Evolutionary conservation across 1,139 yeast species (phyloP).

Genomic region (Pneumocystis jirovecii): DNA sequence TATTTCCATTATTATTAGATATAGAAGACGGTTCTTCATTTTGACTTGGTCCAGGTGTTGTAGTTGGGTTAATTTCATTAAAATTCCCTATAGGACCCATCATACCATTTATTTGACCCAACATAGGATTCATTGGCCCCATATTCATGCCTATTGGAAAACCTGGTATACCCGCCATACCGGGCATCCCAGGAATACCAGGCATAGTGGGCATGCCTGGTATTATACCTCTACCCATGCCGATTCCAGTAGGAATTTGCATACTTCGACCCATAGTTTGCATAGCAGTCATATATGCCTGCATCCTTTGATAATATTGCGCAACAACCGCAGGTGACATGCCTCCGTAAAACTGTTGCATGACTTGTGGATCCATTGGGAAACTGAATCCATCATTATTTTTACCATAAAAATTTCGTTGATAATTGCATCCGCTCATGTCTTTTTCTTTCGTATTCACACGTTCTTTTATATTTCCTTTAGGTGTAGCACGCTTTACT

Average conservation of each 20-base stretch:
- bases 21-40: conserved; percentile 6
- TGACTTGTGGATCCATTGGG: conserved; percentile 7
- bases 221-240: conserved; percentile 2
- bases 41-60: neutral
- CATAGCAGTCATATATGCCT: conserved; percentile 55
- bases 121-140: conserved; percentile 28
- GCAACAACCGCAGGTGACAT: conserved; percentile 76
- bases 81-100: conserved; percentile 4
- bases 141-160: conserved; percentile 7
- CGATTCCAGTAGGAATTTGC: conserved; percentile 26
- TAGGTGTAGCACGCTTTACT: conserved; percentile 95
- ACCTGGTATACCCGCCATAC: neutral
- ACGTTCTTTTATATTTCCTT: conserved; percentile 30
- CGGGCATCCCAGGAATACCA: conserved; percentile 11
- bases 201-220: neutral
- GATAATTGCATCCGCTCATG: conserved; percentile 8
- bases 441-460: neutral
- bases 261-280: conserved; percentile 26
- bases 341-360: conserved; percentile 31
- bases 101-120: conserved; percentile 16
- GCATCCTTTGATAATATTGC: conserved; percentile 79
- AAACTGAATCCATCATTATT: conserved; percentile 7
- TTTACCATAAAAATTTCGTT: conserved; percentile 12
- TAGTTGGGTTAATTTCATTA: neutral
- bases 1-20: conserved; percentile 3